These are phyloP conservation scores for Epichloe baconii DNA, from an alignment of 2,329 filamentous ascomycete species.

Conservation along the genomic window DNA sequence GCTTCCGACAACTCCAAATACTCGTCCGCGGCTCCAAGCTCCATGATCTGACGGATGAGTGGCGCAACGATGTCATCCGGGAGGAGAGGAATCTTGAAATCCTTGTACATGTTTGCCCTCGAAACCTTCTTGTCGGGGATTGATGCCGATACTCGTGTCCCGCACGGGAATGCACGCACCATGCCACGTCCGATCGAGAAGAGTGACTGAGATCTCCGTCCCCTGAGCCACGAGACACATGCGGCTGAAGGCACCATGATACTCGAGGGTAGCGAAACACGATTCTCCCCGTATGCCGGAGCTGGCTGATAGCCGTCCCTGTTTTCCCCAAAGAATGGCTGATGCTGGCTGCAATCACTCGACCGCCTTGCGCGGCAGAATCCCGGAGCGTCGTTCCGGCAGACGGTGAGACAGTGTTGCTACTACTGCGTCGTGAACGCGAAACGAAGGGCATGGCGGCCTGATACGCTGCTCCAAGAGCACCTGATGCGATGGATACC, in stretches of 20 bases:
- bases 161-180: conserved; percentile 51
- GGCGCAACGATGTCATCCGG: conserved; percentile 46
- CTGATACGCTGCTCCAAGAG: conserved; percentile 56
- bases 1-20: conserved; percentile 40
- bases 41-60: conserved; percentile 40
- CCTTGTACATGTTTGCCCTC: conserved; percentile 46
- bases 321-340: conserved; percentile 63
- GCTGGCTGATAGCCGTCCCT: conserved; percentile 54
- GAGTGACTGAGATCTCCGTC: conserved; percentile 48
- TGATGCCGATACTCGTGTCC: conserved; percentile 39
- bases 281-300: conserved; percentile 64
- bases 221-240: conserved; percentile 53
- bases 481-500: conserved; percentile 57
- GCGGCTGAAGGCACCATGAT: conserved; percentile 38
- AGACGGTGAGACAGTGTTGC: conserved; percentile 17
- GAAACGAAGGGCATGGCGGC: conserved; percentile 49
- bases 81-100: conserved; percentile 52
- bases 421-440: conserved; percentile 39
- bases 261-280: conserved; percentile 52
- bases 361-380: conserved; percentile 55
- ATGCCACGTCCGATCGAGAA: conserved; percentile 53
- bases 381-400: conserved; percentile 37
- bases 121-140: conserved; percentile 38
- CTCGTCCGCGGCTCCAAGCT: conserved; percentile 37
- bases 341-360: conserved; percentile 60